These are phyloP conservation scores for Phytomonas sp. DNA, from an alignment of 208 protist species.

Conservation along the genomic window DNA sequence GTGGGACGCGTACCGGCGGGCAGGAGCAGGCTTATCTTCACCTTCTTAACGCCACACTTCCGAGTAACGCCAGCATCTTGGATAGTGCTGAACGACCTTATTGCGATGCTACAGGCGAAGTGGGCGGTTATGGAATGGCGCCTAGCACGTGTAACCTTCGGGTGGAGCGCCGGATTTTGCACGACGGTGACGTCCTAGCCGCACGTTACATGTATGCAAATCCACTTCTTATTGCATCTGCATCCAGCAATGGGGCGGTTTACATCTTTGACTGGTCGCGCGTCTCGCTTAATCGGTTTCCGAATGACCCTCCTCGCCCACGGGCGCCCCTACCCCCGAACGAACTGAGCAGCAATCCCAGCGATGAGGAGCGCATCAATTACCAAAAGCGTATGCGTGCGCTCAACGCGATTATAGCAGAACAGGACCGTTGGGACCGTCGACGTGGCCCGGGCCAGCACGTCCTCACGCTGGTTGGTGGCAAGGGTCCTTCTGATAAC, in stretches of 20 bases:
- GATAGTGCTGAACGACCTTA: constrained; percentile 40
- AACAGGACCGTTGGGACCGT: constrained; percentile 83
- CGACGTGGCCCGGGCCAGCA: constrained; percentile 77
- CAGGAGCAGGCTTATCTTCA: constrained; percentile 84
- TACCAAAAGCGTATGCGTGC: constrained; percentile 78
- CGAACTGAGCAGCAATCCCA: constrained; percentile 55
- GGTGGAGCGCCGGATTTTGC: constrained; percentile 73
- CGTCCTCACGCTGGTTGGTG: constrained; percentile 55
- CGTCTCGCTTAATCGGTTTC: constrained; percentile 76
- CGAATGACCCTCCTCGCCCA: constrained; percentile 83
- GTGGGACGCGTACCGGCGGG: constrained; percentile 66
- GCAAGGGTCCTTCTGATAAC: constrained; percentile 42
- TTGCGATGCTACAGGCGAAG: constrained; percentile 82
- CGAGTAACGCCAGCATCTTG: constrained; percentile 31
- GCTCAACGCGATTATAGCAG: constrained; percentile 49
- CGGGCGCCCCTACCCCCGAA: constrained; percentile 83
- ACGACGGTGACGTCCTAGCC: constrained; percentile 79
- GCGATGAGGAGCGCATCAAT: constrained; percentile 64
- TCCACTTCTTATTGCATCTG: constrained; percentile 70
- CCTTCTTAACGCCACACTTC: constrained; percentile 59
- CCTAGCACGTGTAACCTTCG: constrained; percentile 47
- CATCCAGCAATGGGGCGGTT: constrained; percentile 64
- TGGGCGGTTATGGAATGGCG: constrained; percentile 86
- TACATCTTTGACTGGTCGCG: constrained; percentile 90
- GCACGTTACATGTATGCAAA: constrained; percentile 84